Conservation (phyloP, 2,329 filamentous ascomycete species). For the Diaporthe amygdali region DNA sequence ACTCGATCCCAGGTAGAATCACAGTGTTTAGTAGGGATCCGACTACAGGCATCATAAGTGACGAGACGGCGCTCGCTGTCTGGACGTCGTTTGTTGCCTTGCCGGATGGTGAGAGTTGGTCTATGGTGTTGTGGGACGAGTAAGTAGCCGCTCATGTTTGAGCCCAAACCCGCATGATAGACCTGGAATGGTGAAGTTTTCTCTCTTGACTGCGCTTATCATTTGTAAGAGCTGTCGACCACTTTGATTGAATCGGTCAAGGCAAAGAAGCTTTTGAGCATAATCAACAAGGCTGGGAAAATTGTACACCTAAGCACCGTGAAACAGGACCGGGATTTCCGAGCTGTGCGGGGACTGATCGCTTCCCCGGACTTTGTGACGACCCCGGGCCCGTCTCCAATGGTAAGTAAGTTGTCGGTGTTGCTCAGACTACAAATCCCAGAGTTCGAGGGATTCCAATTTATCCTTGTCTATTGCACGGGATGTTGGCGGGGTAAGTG, state of each 20-base stretch:
- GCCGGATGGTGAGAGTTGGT: not conserved
- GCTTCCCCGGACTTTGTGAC: not conserved
- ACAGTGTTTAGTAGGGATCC: not conserved
- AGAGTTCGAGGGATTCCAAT: not conserved
- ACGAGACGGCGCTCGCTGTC: not conserved
- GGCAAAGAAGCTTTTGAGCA: no score
- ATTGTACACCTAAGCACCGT: no score
- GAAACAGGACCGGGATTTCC: not conserved
- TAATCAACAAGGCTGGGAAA: not conserved
- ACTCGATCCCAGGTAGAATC: not conserved
- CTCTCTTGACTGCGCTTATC: not conserved
- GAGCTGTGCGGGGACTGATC: not conserved
- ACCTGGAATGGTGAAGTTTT: not conserved
- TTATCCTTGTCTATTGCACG: not conserved
- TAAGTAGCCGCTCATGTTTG: not conserved
- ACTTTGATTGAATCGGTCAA: no score
- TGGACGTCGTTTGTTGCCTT: not conserved
- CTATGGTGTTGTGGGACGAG: not conserved
- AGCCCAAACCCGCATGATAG: no score
- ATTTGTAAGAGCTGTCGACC: no score
- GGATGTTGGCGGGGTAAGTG: not conserved
- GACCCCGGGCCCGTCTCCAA: not conserved
- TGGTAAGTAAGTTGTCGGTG: not conserved
- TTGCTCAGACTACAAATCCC: not conserved
- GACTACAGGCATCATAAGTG: not conserved